Evolutionary conservation across 2,329 filamentous ascomycete genomes (phyloP).

Genomic region (Xylaria multiplex): DNA sequence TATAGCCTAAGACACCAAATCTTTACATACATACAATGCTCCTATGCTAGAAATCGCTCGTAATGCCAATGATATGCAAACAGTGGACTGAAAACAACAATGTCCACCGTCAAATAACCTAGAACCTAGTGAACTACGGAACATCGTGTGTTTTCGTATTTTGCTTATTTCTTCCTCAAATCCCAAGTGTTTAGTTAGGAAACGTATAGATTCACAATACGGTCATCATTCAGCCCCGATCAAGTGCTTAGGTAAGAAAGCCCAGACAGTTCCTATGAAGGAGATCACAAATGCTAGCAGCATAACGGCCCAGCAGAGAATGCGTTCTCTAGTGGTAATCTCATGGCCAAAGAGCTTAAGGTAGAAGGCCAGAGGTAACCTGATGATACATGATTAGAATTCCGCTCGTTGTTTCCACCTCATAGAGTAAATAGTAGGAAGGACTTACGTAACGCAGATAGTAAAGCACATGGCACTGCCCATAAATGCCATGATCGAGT

Average conservation of each 20-base stretch:
- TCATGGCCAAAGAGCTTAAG: constrained; percentile 86
- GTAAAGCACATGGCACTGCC: constrained; percentile 91
- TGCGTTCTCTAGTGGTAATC: constrained; percentile 70
- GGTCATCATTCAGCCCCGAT: constrained; percentile 60
- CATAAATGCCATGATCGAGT: constrained; percentile 90
- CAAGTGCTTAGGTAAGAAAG: constrained; percentile 82
- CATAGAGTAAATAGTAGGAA: not conserved
- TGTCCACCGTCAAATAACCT: not conserved
- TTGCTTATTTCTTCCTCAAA: not conserved
- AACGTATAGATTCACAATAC: not conserved
- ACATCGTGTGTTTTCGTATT: not conserved
- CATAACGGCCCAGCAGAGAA: constrained; percentile 75
- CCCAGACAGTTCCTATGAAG: constrained; percentile 83
- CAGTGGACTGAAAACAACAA: constrained; percentile 1
- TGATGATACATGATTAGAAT: constrained; percentile 38
- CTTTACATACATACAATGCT: not conserved
- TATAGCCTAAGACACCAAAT: not conserved
- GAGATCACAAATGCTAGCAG: constrained; percentile 75
- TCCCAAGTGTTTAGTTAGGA: not conserved
- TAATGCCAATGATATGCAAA: constrained; percentile 13
- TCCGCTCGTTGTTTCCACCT: not conserved
- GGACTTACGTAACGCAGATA: constrained; percentile 81
- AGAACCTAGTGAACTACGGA: not conserved
- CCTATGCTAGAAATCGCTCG: not conserved
- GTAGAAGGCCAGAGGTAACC: constrained; percentile 85